Base-by-base conservation (phyloP, 495 filamentous ascomycete genomes). In the Trichocladium antarcticum region DNA sequence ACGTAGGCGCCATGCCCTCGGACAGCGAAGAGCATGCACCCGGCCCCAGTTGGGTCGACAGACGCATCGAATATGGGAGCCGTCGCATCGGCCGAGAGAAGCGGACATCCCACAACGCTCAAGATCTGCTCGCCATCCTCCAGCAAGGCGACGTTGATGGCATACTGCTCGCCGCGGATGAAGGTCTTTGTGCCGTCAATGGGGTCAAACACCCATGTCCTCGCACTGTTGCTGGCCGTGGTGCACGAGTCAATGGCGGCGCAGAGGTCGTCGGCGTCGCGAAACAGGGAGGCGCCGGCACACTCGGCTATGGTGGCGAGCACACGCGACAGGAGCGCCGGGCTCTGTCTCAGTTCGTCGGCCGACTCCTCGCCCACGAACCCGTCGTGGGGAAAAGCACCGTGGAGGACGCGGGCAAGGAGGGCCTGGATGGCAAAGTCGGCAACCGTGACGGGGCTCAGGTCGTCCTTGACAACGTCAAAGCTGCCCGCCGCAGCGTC, bases 111-210 rank as follows among this genome's bases (percentile, higher is more conserved):
- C 0, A 78, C 80, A 3, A 67, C 59, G 28, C 63, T 61, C 22
- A 73, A 52, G 5, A 67, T 43, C 49, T 74, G 68, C 11, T 50
- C 53, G 15, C 64, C 62, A 3, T 49, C 63, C 19, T 62, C 54
- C 2, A 74, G 37, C 5, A 73, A 64, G 16, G 68, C 69, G 5
- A 73, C 56, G 42, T 74, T 74, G 47, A 74, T 68, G 22, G 67
- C 72, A 49, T 84, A 86, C 53, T 83, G 79, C 55, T 80, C 66
- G 31, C 75, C 74, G 7, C 62, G 62, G 12, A 86, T 73, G 45
- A 81, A 86, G 3, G 78, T 80, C 32, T 74, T 75, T 0, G 83
- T 86, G 20, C 83, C 83, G 50, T 86, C 83, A 38, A 86, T 82
- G 0, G 83, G 83, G 57, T 86, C 83, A 29, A 86, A 73, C 3